Evolutionary conservation across 441 rosid genomes (phyloP), one percentile per base, ranked within the genome.

Genomic region (Biscutella auriculata): DNA sequence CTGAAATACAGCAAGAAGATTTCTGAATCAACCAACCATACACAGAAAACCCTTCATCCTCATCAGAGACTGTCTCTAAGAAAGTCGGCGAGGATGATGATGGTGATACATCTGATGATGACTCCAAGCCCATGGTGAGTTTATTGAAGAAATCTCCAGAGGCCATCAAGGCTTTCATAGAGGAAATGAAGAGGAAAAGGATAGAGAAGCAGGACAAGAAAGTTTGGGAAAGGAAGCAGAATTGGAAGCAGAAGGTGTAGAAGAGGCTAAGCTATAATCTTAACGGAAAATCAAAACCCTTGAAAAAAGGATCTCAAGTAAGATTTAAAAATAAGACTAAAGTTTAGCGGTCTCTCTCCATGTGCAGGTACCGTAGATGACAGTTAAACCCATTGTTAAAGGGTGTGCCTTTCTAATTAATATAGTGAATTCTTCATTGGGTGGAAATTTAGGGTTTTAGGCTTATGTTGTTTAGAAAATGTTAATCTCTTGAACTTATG

Each of bases 401-500:
- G 58, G 30, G 15, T 42, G 15, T 48, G 37, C n/a, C n/a, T 8
- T 44, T 59, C 37, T 15, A 37, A 47, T 23, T 53, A 53, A 53
- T 30, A 52, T 49, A 60, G 48, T 9, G 66, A 62, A 60, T 8
- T 40, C 5, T 13, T 28, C 2, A 19, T 26, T 66, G 6, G 13
- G n/a, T n/a, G 5, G 3, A 19, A 19, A 34, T 7, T 13, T 52
- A 43, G 49, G 40, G 10, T 4, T 21, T 5, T 46, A 57, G 29
- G 17, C 8, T n/a, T 6, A 15, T 65, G 8, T 41, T 32, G 57
- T 5, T 59, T 39, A 19, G 13, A 16, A 60, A 45, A 14, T 60
- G 41, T 67, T 40, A 40, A 44, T 39, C 46, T 67, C 4, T 39
- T 26, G 14, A 61, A 60, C 56, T n/a, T 12, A 17, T 61, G 57